Percentiles rank a stretch among this genome's conserved stretches.
phyloP scores from a whole-genome alignment of 2,329 filamentous ascomycete species.

The Trichoderma afroharzianum region DNA sequence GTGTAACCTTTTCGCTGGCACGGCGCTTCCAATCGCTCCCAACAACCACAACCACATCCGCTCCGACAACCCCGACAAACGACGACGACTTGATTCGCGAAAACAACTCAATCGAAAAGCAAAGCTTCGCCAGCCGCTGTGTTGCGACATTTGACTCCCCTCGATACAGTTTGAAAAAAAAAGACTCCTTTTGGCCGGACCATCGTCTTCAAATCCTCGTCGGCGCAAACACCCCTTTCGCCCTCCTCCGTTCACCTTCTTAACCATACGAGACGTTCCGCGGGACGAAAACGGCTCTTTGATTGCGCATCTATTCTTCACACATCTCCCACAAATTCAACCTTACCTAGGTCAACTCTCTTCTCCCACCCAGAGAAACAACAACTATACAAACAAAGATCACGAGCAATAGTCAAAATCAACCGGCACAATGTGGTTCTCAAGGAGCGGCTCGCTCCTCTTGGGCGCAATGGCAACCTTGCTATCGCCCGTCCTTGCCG shows the following conservation, averaged over 20 bases:
- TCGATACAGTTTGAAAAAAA: not conserved
- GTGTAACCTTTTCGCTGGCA: not conserved
- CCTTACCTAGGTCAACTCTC: not conserved
- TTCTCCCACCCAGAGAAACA: not conserved
- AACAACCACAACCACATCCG: not conserved
- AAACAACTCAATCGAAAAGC: not conserved
- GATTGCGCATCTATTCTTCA: not conserved
- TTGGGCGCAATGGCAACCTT: conserved; percentile 44
- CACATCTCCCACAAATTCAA: not conserved
- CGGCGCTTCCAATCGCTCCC: conserved; percentile 9
- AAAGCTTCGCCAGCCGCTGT: not conserved
- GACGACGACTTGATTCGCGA: not conserved
- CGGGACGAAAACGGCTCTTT: conserved; percentile 15
- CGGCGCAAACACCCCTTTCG: not conserved
- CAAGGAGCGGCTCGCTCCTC: conserved; percentile 10
- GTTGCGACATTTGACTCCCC: not conserved
- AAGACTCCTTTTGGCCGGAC: conserved; percentile 8
- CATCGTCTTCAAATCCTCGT: not conserved
- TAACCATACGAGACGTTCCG: conserved; percentile 9
- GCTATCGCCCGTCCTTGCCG: conserved; percentile 42
- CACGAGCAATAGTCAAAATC: not conserved
- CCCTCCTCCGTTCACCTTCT: not conserved
- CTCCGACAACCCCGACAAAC: not conserved
- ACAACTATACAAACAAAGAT: not conserved
- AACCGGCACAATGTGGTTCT: conserved; percentile 8